These are phyloP conservation scores for Neurospora terricola DNA, from an alignment of 495 filamentous ascomycete genomes.

Conservation along the genomic window DNA sequence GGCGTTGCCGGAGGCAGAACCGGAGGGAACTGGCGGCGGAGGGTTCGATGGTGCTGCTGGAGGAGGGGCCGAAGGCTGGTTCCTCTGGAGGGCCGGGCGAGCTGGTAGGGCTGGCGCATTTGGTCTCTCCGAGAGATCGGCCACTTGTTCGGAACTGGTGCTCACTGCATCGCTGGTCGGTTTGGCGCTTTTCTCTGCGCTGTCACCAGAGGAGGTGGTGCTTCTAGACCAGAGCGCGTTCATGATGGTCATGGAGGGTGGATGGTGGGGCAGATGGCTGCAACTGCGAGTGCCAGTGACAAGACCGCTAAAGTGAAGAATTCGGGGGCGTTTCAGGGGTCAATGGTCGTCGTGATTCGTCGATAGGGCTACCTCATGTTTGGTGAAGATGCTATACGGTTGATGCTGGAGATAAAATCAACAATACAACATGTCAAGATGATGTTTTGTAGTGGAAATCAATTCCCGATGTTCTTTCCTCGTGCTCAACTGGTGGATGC, in stretches of 20 bases:
- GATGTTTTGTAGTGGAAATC: neutral
- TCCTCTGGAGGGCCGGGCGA: constrained; percentile 25
- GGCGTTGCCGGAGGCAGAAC: neutral
- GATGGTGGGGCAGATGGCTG: neutral
- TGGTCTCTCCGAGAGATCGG: constrained; percentile 13
- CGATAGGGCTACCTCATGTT: neutral
- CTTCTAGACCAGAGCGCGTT: constrained; percentile 31
- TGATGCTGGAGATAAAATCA: neutral
- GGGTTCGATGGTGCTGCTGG: constrained; percentile 4
- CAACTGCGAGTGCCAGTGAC: neutral
- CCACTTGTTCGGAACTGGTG: constrained; percentile 10
- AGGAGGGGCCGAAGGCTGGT: constrained; percentile 12
- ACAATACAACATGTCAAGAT: neutral
- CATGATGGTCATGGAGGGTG: constrained; percentile 22
- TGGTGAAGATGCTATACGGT: neutral
- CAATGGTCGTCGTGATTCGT: neutral
- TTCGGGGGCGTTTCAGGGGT: neutral
- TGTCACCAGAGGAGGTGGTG: constrained; percentile 20
- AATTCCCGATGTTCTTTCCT: neutral
- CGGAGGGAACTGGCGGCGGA: constrained; percentile 8
- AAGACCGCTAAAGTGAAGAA: neutral
- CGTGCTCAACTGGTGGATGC: neutral
- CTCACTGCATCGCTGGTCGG: neutral
- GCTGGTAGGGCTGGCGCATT: constrained; percentile 9
- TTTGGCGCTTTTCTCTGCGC: constrained; percentile 7